A percentile compares a stretch with the other conserved stretches of the same genome.
These are phyloP conservation scores for Vachellia collinsii DNA, from an alignment of 306 rosid genomes.

Conservation along the genomic window DNA sequence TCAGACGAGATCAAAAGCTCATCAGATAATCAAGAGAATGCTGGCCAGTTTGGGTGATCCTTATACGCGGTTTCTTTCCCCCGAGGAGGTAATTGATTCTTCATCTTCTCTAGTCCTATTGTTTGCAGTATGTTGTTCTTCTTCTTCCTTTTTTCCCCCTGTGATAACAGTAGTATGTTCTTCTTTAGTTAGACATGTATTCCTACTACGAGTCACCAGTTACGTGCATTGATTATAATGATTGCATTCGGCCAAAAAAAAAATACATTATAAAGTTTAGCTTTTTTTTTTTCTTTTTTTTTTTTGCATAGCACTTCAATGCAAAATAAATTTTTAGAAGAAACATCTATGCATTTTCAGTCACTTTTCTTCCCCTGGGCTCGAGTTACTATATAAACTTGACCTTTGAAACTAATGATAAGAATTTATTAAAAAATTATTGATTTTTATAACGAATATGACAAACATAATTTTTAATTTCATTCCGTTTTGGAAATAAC, in stretches of 20 bases:
- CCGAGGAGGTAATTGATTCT: conserved; percentile 66
- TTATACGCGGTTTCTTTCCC: conserved; percentile 88
- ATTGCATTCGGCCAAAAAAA: not conserved
- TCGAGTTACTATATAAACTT: not conserved
- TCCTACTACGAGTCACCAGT: not conserved
- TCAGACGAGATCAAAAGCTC: conserved; percentile 83
- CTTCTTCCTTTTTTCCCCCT: too few relatives aligned
- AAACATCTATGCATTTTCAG: not conserved
- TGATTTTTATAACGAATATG: too few relatives aligned
- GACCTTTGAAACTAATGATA: not conserved
- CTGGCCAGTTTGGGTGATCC: conserved; percentile 91
- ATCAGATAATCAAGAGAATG: conserved; percentile 80
- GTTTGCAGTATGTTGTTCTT: not conserved
- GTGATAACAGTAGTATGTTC: not conserved
- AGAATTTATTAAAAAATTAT: not conserved
- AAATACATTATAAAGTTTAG: too few relatives aligned
- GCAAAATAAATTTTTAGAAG: not conserved
- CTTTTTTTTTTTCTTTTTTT: too few relatives aligned
- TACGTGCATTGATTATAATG: not conserved
- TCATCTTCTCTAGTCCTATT: conserved; percentile 1
- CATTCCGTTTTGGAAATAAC: not conserved
- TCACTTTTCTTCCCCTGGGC: not conserved
- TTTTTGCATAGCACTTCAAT: not conserved
- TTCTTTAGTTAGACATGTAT: not conserved
- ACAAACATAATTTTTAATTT: not conserved